Base-by-base conservation (phyloP, 331 rosid genomes). In the Ulmus americana region DNA sequence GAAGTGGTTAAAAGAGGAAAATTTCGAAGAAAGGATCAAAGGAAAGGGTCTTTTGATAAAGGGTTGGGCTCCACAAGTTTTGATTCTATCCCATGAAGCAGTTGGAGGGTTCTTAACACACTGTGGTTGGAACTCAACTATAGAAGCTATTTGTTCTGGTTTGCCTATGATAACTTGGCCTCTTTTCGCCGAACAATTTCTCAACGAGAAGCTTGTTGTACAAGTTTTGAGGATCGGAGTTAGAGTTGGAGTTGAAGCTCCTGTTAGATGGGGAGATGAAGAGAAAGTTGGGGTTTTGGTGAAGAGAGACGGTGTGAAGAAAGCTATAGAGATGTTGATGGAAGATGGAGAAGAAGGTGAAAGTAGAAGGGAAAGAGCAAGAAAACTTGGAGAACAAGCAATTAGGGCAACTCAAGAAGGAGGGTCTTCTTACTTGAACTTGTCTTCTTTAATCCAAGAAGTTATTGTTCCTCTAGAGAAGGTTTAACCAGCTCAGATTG, bases 91-190 rank as follows among this genome's bases (percentile, higher is more conserved):
- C 8, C 88, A 80, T 67, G 63, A 45, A 9, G 69, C 77, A 1
- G 56, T 80, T 54, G 83, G 85, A 39, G 85, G 80, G 5, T 72
- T 85, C 44, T 10, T 81, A 39, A 79, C 83, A 42, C 86, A 79
- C 13, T 76, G 76, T 43, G 86, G 84, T 22, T 82, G 91, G 85
- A 82, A 79, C 68, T 84, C 86, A 3, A 68, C 82, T 1, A 6
- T 76, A 2, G 85, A 79, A 77, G 85, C 76, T 40, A 54, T 77
- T 35, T 64, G 72, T 56, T 64, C 61, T 0, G 87, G 84, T 5
- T 35, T 83, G 7, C 87, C 90, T 28, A 67, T 81, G 82, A 11
- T 81, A 3, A 73, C 84, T 0, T 83, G 90, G 84, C 85, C 95
- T 38, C 0, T 79, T 10, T 73, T 73, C 10, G 70, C 73, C 8